Percentiles rank a stretch among this genome's conserved stretches.
Conservation (phyloP, 805 yeast species). For the Saturnispora sanitii region DNA sequence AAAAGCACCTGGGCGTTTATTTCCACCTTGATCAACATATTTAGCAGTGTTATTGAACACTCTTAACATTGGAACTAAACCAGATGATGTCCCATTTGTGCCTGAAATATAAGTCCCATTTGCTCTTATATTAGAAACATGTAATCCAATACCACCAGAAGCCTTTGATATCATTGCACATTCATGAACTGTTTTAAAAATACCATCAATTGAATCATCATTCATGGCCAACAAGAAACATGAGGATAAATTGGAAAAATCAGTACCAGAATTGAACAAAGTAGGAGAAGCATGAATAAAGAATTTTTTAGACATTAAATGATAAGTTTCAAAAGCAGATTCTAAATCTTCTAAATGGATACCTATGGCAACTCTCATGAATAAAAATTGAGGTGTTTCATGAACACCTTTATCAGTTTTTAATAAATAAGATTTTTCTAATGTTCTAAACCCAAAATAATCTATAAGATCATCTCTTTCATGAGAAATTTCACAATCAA, state of each 20-base stretch:
- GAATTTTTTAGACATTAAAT: slow-evolving; percentile 75
- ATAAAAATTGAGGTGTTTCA: slow-evolving; percentile 87
- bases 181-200: slow-evolving; percentile 78
- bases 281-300: slow-evolving; percentile 97
- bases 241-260: slow-evolving; percentile 76
- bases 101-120: slow-evolving; percentile 85
- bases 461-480: slow-evolving; percentile 70
- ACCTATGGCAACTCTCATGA: slow-evolving; percentile 87
- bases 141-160: slow-evolving; percentile 94
- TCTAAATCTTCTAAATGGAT: slow-evolving; percentile 66
- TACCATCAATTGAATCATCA: slow-evolving; percentile 93
- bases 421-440: slow-evolving; percentile 76
- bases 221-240: slow-evolving; percentile 88
- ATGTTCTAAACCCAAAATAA: slow-evolving; percentile 88
- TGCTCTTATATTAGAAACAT: slow-evolving; percentile 78
- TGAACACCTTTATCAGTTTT: slow-evolving; percentile 54
- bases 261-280: slow-evolving; percentile 86
- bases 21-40: slow-evolving; percentile 97
- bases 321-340: slow-evolving; percentile 69
- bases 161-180: slow-evolving; percentile 87
- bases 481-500: slow-evolving; percentile 60
- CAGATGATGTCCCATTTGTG: slow-evolving; percentile 86
- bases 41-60: slow-evolving; percentile 94
- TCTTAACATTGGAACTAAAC: slow-evolving; percentile 91
- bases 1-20: slow-evolving; percentile 96